A percentile compares a stretch with the other conserved stretches of the same genome.
phyloP scores from a whole-genome alignment of 2,329 filamentous ascomycete genomes.

The Aureobasidium sp. region DNA sequence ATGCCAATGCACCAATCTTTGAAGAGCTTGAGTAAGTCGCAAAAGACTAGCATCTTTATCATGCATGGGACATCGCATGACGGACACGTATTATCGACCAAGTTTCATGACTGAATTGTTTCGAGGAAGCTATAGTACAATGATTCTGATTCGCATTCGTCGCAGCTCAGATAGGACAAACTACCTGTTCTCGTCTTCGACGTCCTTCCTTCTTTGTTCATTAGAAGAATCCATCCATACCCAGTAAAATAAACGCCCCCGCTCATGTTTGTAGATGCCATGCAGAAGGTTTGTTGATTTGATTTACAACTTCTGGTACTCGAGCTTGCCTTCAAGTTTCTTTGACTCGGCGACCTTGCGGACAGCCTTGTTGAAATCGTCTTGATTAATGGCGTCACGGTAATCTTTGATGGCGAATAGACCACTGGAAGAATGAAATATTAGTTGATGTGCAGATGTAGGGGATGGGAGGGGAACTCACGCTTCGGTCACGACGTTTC shows the following conservation, averaged over 20 bases:
- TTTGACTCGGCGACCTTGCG: constrained; percentile 97
- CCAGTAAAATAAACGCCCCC: not conserved
- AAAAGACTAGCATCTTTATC: too few species aligned
- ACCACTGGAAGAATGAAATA: constrained; percentile 63
- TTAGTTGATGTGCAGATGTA: constrained; percentile 29
- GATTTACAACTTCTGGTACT: constrained; percentile 91
- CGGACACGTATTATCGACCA: too few species aligned
- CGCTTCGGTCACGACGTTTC: constrained; percentile 99
- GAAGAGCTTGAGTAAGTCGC: too few species aligned
- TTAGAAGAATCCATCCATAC: not conserved
- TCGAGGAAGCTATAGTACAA: constrained; percentile 1
- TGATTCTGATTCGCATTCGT: not conserved
- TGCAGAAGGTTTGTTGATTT: constrained; percentile 7
- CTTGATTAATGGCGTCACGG: constrained; percentile 94
- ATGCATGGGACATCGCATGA: too few species aligned
- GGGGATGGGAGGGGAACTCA: constrained; percentile 58
- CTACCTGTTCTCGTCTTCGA: not conserved
- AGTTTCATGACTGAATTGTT: not conserved
- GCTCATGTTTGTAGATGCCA: constrained; percentile 17
- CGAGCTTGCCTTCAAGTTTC: constrained; percentile 98
- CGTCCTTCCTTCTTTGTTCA: not conserved
- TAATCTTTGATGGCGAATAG: constrained; percentile 99
- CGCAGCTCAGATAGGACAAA: not conserved
- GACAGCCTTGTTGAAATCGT: constrained; percentile 99
- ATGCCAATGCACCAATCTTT: too few species aligned